A percentile compares a stretch with the other conserved stretches of the same genome.
Conservation (phyloP, 2,329 filamentous ascomycete species). For the Colletotrichum chlorophyti region DNA sequence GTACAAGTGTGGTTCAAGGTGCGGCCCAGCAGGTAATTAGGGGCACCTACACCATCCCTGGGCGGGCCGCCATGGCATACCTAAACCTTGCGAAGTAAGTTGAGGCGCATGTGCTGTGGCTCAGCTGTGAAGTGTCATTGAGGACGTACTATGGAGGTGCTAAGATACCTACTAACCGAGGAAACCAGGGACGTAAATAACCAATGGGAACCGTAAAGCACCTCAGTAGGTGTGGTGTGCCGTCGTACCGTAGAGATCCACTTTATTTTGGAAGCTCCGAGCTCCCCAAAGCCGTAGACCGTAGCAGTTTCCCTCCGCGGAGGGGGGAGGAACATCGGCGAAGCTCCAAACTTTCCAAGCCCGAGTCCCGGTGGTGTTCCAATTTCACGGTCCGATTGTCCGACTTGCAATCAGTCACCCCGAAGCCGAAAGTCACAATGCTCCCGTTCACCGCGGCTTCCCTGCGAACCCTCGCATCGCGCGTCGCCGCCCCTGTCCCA, state of each 20-base stretch:
- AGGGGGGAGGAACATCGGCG: not conserved
- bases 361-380: constrained; percentile 1
- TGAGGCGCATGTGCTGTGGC: constrained; percentile 11
- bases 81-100: not conserved
- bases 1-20: not conserved
- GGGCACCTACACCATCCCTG: constrained; percentile 4
- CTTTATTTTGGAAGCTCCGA: constrained; percentile 16
- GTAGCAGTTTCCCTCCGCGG: not conserved
- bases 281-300: constrained; percentile 1
- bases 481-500: not conserved
- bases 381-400: not conserved
- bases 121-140: not conserved
- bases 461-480: constrained; percentile 7
- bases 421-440: not conserved
- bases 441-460: constrained; percentile 8
- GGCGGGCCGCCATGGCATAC: constrained; percentile 1
- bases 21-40: constrained; percentile 12
- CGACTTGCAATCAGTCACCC: not conserved
- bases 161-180: too few relatives aligned
- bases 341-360: not conserved
- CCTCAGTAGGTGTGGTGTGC: too few relatives aligned
- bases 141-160: too few relatives aligned
- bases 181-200: not conserved
- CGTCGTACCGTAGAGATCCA: too few relatives aligned
- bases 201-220: too few relatives aligned